Conservation (phyloP, 163 green algal genomes). For the Chloromonas sp. region DNA sequence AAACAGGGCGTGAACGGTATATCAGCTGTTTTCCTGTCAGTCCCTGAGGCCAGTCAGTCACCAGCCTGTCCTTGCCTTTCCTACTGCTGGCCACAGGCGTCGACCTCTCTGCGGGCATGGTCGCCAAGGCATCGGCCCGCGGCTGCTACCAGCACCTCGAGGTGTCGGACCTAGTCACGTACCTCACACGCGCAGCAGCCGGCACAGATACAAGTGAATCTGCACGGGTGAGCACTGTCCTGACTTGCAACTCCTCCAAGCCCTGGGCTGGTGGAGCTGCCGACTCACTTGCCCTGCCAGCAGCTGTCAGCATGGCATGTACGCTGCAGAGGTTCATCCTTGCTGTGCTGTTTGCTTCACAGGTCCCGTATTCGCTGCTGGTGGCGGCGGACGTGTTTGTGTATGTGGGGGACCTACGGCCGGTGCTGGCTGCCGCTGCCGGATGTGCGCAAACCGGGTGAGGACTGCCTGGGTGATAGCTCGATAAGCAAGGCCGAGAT, state of each 20-base stretch:
- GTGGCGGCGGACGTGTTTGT: slow-evolving; percentile 61
- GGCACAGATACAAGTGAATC: no score
- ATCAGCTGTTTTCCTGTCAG: no score
- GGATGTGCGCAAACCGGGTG: neutral
- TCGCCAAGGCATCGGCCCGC: slow-evolving; percentile 31
- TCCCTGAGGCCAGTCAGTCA: no score
- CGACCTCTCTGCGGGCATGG: slow-evolving; percentile 45
- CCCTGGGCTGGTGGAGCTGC: slow-evolving; percentile 31
- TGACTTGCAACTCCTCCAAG: neutral
- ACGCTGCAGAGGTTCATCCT: no score
- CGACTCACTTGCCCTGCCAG: slow-evolving; percentile 12
- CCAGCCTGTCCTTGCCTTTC: no score
- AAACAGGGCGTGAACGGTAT: no score
- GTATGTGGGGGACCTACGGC: slow-evolving; percentile 51
- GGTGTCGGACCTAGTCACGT: no score
- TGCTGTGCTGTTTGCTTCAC: neutral
- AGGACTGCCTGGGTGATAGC: neutral
- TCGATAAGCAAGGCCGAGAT: neutral
- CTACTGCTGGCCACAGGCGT: slow-evolving; percentile 2
- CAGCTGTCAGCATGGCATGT: neutral
- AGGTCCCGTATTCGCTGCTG: slow-evolving; percentile 19
- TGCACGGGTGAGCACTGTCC: no score
- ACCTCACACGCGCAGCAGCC: no score
- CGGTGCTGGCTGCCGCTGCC: slow-evolving; percentile 32
- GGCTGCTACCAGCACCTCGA: slow-evolving; percentile 35